phyloP scores from a whole-genome alignment of 306 rosid species.

The Pyrus bretschneideri region DNA sequence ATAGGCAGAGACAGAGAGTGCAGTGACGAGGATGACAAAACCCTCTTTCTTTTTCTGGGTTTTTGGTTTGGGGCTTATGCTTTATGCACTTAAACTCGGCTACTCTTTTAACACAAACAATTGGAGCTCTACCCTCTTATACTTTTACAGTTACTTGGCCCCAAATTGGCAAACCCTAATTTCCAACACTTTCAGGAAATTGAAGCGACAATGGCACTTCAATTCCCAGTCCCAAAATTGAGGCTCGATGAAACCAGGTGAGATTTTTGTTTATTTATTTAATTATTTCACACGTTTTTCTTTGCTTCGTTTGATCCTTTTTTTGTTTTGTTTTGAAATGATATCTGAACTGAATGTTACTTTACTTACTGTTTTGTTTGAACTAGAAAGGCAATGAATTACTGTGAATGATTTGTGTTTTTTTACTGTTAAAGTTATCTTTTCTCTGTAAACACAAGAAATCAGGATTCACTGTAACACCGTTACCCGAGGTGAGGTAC shows the following conservation, averaged over 20 bases:
- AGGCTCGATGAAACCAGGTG: background rate
- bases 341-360: background rate
- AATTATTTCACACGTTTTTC: background rate
- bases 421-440: background rate
- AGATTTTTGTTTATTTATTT: too few relatives aligned
- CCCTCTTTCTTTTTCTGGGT: slow-evolving; percentile 6
- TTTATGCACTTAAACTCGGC: background rate
- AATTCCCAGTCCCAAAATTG: background rate
- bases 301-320: background rate
- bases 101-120: background rate
- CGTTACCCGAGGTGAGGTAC: too few relatives aligned
- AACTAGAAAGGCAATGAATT: background rate
- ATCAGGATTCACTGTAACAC: background rate
- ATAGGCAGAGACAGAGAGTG: background rate
- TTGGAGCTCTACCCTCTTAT: background rate
- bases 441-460: background rate
- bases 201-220: background rate
- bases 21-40: background rate
- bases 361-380: background rate
- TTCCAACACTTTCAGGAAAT: background rate
- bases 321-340: background rate
- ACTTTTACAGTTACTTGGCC: background rate
- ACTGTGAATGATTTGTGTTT: background rate
- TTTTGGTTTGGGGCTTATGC: background rate
- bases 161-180: background rate